A percentile compares a stretch with the other conserved stretches of the same genome.
Conservation (phyloP, 2,329 filamentous ascomycete species). For the Thielaviopsis ethacetica region DNA sequence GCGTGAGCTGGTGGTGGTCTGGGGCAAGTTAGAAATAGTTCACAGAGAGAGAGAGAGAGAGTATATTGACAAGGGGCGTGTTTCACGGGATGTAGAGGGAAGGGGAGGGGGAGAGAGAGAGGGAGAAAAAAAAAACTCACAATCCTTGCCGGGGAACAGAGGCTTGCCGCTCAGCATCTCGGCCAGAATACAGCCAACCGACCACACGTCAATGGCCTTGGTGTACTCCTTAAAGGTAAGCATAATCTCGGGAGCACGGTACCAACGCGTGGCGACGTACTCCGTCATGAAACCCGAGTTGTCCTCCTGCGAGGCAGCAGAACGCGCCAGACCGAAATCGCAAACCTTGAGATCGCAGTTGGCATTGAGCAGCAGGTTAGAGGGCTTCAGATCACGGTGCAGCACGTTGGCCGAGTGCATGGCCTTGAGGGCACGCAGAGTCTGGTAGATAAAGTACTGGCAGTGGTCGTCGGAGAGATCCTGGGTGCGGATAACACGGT, state of each 20-base stretch:
- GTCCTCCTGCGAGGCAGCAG: constrained; percentile 76
- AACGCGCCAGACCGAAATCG: constrained; percentile 91
- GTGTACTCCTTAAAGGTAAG: constrained; percentile 99
- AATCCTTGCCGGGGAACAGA: constrained; percentile 76
- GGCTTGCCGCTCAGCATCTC: constrained; percentile 90
- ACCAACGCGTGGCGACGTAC: constrained; percentile 97
- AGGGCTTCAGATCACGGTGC: constrained; percentile 91
- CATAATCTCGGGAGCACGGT: constrained; percentile 92
- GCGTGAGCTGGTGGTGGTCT: constrained; percentile 97
- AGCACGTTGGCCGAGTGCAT: constrained; percentile 97
- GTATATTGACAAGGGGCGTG: too few relatives aligned
- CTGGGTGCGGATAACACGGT: constrained; percentile 94
- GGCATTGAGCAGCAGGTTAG: constrained; percentile 92
- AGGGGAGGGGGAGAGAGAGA: too few relatives aligned
- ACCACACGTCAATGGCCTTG: constrained; percentile 99
- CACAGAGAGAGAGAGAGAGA: too few relatives aligned
- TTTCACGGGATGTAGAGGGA: too few relatives aligned
- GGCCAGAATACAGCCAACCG: constrained; percentile 91
- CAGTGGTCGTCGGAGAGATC: constrained; percentile 96
- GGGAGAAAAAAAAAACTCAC: constrained; percentile 58
- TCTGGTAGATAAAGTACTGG: constrained; percentile 99
- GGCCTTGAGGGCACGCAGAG: constrained; percentile 95
- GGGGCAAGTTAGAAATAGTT: too few relatives aligned
- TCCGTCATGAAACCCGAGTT: constrained; percentile 99
- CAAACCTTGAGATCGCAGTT: constrained; percentile 99